Evolutionary conservation across 495 filamentous ascomycete species (phyloP), one percentile per base, ranked within the genome.

Genomic region (Penicillium goetzii): DNA sequence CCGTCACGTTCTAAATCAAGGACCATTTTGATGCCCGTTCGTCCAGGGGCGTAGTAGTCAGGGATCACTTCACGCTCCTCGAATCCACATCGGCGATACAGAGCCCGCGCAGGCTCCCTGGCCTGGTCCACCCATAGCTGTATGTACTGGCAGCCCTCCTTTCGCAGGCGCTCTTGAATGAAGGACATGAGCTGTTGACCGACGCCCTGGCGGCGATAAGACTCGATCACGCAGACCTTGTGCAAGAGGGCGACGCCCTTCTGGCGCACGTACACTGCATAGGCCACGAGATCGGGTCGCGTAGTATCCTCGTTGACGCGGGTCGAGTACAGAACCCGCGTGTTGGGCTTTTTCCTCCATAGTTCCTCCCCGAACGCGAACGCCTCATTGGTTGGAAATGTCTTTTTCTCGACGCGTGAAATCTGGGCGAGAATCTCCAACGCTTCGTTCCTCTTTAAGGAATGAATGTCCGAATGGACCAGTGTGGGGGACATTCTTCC

Each of bases 51-150:
- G 68, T 88, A 88, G 70, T 88, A 88, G 64, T 86, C 78, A 57
- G 75, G 67, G 56, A 85, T 78, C 57, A 75, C 72, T 56, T 84
- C 81, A 10, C 72, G 75, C 72, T 85, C 79, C 62, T 81, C 67
- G 67, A 87, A 89, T 56, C 80, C 84, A 69, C 68, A 75, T 8
- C 73, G 71, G 12, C 59, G 32, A 74, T 88, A 89, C 58, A 89
- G 59, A 49, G 69, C 70, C 54, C 81, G 73, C 6, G 86, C 84
- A 58, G 80, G 72, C 28, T 74, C 69, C 64, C 84, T 81, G 45
- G 65, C 76, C 74, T 81, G 78, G 66, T 89, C 86, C 28, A 87
- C 86, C 86, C 85, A 89, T 53, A 88, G 72, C 56, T 87, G 81
- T 41, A 88, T 80, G 45, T 72, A 79, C 52, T 77, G 74, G 70